phyloP scores from a whole-genome alignment of 1,284 basidiomycete species.

The Megacollybia platyphylla region DNA sequence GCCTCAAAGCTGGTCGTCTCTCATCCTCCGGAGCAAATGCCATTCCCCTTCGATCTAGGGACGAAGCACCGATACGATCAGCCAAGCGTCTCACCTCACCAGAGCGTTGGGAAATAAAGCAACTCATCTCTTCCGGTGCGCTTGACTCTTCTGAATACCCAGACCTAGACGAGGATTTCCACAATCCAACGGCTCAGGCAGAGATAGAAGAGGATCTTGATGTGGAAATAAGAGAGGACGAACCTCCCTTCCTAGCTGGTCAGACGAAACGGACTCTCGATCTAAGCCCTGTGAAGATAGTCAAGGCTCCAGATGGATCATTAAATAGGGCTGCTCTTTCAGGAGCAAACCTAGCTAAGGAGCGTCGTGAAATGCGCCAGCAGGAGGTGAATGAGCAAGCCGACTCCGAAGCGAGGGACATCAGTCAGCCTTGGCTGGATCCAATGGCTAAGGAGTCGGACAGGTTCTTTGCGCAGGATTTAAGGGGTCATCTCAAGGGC shows the following conservation, averaged over 20 bases:
- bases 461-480: slow-evolving; percentile 87
- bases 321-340: slow-evolving; percentile 92
- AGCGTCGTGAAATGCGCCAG: slow-evolving; percentile 86
- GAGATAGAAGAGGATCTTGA: slow-evolving; percentile 95
- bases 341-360: slow-evolving; percentile 88
- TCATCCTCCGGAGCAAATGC: slow-evolving; percentile 60
- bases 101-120: slow-evolving; percentile 98
- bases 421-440: slow-evolving; percentile 93
- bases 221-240: slow-evolving; percentile 94
- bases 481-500: slow-evolving; percentile 72
- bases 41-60: slow-evolving; percentile 46
- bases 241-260: slow-evolving; percentile 92
- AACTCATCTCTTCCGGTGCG: slow-evolving; percentile 92
- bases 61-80: slow-evolving; percentile 44
- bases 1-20: slow-evolving; percentile 47
- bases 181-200: slow-evolving; percentile 61
- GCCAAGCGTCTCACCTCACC: slow-evolving; percentile 92
- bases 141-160: slow-evolving; percentile 92
- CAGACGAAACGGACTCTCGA: slow-evolving; percentile 94
- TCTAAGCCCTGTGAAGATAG: slow-evolving; percentile 93
- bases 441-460: slow-evolving; percentile 90
- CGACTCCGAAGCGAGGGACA: slow-evolving; percentile 88
- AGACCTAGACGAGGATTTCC: slow-evolving; percentile 87
- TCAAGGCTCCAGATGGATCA: slow-evolving; percentile 91
- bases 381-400: slow-evolving; percentile 92